Evolutionary conservation across 2,329 filamentous ascomycete species (phyloP), one percentile per base, ranked within the genome.

Genomic region (Colletotrichum spaethianum): DNA sequence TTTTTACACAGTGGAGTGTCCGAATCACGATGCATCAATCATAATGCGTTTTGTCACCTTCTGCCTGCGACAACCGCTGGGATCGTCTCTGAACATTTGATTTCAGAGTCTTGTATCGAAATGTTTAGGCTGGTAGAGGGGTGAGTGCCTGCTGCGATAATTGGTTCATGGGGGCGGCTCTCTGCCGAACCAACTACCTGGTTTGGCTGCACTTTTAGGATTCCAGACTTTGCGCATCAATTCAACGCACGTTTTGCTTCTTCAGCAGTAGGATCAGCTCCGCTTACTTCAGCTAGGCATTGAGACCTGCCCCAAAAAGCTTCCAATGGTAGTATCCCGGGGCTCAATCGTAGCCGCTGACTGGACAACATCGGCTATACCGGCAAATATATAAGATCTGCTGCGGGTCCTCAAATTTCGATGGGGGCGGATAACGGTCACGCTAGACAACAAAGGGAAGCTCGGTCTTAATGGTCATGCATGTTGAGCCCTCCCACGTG

Each of bases 361-460:
- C 40, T 46, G 56, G 40, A 42, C 26, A 33, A 60, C 16, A 46
- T 33, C 66, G 66, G 66, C 66, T 65, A 64, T 20, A 4, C n/a
- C 66, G 66, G 66, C 66, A 69, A 23, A n/a, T 50, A 65, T 12
- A 23, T 42, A 42, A 44, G 23, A 42, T 50, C 20, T 20, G 12
- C 9, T 40, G 66, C 61, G 66, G 66, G 60, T 56, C 66, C 14
- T 23, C 16, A 18, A 31, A 5, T 28, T 20, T 8, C 7, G 26
- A 14, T 40, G 31, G 31, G 28, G 50, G 59, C 48, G 38, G 14
- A 31, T 46, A 63, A 40, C 48, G 48, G 60, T 40, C 11, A 20
- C 66, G 52, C 66, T 69, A 69, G 61, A 64, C 18, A 26, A 23
- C 31, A 69, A 50, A 4, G 40, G 66, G 66, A 69, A 65, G 61